phyloP scores from a whole-genome alignment of 1,284 basidiomycete species.

The Apiotrichum gamsii region DNA sequence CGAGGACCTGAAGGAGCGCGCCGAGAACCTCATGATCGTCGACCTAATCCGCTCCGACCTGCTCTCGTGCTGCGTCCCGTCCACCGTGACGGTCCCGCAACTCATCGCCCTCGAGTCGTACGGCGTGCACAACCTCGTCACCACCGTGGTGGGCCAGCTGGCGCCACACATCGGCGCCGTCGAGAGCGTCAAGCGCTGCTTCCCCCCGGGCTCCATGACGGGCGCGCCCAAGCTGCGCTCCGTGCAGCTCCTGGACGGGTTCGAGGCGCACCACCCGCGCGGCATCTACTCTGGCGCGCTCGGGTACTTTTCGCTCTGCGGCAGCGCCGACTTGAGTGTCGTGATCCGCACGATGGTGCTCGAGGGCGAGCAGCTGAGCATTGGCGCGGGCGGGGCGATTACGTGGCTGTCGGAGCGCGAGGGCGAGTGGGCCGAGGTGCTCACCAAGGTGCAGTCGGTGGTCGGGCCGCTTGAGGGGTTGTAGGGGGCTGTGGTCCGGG shows the following conservation, averaged over 20 bases:
- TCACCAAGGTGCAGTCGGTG: slow-evolving; percentile 61
- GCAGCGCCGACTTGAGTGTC: slow-evolving; percentile 88
- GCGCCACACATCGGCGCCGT: slow-evolving; percentile 52
- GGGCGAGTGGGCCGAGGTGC: slow-evolving; percentile 91
- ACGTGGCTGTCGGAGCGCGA: slow-evolving; percentile 82
- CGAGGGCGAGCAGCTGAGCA: slow-evolving; percentile 51
- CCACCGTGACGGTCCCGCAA: slow-evolving; percentile 70
- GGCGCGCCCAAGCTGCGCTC: slow-evolving; percentile 93
- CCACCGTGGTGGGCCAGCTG: slow-evolving; percentile 72
- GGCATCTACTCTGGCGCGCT: slow-evolving; percentile 90
- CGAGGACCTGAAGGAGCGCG: slow-evolving; percentile 82
- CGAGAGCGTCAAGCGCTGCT: slow-evolving; percentile 68
- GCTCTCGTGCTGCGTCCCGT: slow-evolving; percentile 61
- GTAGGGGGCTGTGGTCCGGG: too few species aligned
- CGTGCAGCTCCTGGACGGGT: slow-evolving; percentile 76
- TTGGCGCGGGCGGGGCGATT: slow-evolving; percentile 93
- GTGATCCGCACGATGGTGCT: slow-evolving; percentile 89
- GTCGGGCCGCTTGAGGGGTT: slow-evolving; percentile 27
- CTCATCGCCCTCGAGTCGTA: slow-evolving; percentile 90
- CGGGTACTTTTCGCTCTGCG: slow-evolving; percentile 86
- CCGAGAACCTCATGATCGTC: slow-evolving; percentile 98
- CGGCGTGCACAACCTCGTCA: slow-evolving; percentile 94
- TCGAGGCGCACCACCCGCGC: slow-evolving; percentile 63
- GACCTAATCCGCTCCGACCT: slow-evolving; percentile 93
- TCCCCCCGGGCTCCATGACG: slow-evolving; percentile 97